A percentile compares a stretch with the other conserved stretches of the same genome.
Conservation (phyloP, 2,329 filamentous ascomycete species). For the Ramularia endophylla region DNA sequence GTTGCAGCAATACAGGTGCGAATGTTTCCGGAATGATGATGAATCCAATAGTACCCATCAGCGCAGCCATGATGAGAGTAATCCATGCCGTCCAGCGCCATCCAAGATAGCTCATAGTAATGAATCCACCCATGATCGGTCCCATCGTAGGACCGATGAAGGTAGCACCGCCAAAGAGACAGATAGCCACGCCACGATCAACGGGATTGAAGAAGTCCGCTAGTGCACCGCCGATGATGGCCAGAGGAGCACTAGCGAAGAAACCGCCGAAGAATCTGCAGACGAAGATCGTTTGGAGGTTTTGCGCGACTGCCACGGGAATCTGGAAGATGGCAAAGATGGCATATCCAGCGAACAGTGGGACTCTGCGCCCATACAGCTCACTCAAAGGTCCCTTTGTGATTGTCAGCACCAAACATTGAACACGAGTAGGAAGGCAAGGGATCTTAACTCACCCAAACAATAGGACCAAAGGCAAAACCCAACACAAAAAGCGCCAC, state of each 20-base stretch:
- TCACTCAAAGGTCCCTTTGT: constrained; percentile 40
- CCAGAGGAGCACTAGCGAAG: constrained; percentile 46
- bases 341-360: constrained; percentile 26
- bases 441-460: constrained; percentile 5
- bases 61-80: constrained; percentile 35
- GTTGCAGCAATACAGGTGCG: constrained; percentile 35
- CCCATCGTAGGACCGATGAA: constrained; percentile 25
- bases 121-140: constrained; percentile 25
- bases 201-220: constrained; percentile 23
- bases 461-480: constrained; percentile 18
- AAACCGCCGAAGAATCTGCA: constrained; percentile 50
- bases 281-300: constrained; percentile 50
- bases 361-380: constrained; percentile 46
- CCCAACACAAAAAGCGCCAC: constrained; percentile 22
- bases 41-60: constrained; percentile 40
- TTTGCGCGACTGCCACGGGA: constrained; percentile 49
- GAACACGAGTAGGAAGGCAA: neutral
- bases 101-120: constrained; percentile 21
- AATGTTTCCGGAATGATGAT: constrained; percentile 49
- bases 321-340: constrained; percentile 51
- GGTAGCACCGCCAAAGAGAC: constrained; percentile 20
- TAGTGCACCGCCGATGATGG: constrained; percentile 38
- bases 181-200: constrained; percentile 24
- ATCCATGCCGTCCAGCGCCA: constrained; percentile 29
- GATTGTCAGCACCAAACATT: neutral